Conservation (phyloP, 2,329 filamentous ascomycete species). For the Lecanicillium sp. region DNA sequence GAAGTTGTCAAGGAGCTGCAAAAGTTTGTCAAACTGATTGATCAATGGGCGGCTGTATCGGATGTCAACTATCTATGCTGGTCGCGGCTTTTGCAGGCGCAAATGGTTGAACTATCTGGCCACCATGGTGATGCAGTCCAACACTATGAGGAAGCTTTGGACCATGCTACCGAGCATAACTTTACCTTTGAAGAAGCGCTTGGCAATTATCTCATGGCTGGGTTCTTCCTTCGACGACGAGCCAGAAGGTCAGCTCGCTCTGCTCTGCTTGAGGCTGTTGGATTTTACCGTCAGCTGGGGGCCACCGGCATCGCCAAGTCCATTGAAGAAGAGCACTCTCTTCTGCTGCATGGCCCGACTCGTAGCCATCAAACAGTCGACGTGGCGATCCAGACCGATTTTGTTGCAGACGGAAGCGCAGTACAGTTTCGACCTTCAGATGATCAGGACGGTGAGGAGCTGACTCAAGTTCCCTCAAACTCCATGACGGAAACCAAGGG, state of each 20-base stretch:
- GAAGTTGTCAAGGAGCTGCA: conserved; percentile 45
- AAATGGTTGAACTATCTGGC: conserved; percentile 53
- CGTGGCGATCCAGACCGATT: conserved; percentile 61
- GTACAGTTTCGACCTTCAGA: conserved; percentile 42
- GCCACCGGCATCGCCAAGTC: conserved; percentile 61
- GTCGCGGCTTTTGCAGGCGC: conserved; percentile 60
- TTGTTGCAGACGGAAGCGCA: conserved; percentile 47
- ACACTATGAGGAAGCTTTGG: conserved; percentile 61
- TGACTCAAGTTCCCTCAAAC: conserved; percentile 32
- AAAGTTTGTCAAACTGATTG: conserved; percentile 50
- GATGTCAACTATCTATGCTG: conserved; percentile 65
- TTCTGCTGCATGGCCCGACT: conserved; percentile 55
- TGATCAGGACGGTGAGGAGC: conserved; percentile 34
- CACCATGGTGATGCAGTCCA: conserved; percentile 51
- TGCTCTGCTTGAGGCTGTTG: conserved; percentile 59
- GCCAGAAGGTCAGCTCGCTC: conserved; percentile 60
- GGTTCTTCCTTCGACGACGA: conserved; percentile 56
- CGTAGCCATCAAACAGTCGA: conserved; percentile 52
- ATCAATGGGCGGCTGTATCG: conserved; percentile 54
- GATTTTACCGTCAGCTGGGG: conserved; percentile 59
- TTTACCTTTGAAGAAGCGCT: conserved; percentile 66
- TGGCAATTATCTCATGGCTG: conserved; percentile 65
- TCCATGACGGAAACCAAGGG: conserved; percentile 42
- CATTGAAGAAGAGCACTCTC: conserved; percentile 59
- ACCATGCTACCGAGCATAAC: conserved; percentile 60